Evolutionary conservation across 2,329 filamentous ascomycete species (phyloP).

Genomic region (Fusarium burgessii): DNA sequence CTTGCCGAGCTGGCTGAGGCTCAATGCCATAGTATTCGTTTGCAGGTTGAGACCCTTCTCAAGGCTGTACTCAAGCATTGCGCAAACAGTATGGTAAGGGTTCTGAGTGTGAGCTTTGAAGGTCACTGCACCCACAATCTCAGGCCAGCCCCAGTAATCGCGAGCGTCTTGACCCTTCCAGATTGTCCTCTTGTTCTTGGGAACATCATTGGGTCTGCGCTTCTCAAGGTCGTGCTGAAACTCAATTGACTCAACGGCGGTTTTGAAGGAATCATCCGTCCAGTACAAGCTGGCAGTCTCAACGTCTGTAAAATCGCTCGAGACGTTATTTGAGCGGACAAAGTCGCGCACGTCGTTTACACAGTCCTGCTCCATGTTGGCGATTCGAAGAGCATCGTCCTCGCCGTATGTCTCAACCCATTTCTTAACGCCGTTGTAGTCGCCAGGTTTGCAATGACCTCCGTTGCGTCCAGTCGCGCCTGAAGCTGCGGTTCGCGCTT

Average conservation of each 20-base stretch:
- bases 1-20: conserved; percentile 16
- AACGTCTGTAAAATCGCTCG: conserved; percentile 28
- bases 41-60: conserved; percentile 21
- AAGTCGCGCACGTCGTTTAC: conserved; percentile 27
- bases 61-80: conserved; percentile 19
- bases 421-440: conserved; percentile 15
- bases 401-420: conserved; percentile 27
- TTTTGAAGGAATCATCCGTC: conserved; percentile 28
- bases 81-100: conserved; percentile 24
- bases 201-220: conserved; percentile 20
- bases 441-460: conserved; percentile 20
- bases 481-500: conserved; percentile 25
- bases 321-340: conserved; percentile 24
- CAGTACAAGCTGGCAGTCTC: conserved; percentile 26
- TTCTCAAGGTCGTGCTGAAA: conserved; percentile 19
- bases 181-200: conserved; percentile 24
- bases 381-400: conserved; percentile 18
- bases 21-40: conserved; percentile 27
- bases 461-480: conserved; percentile 18
- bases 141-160: conserved; percentile 25
- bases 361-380: conserved; percentile 33
- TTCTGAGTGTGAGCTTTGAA: conserved; percentile 32
- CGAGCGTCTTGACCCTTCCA: conserved; percentile 16
- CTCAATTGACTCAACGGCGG: conserved; percentile 14
- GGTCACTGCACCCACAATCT: conserved; percentile 16